These are phyloP conservation scores for Paramecium sonneborni DNA, from an alignment of 73 alveolate species.

Conservation along the genomic window DNA sequence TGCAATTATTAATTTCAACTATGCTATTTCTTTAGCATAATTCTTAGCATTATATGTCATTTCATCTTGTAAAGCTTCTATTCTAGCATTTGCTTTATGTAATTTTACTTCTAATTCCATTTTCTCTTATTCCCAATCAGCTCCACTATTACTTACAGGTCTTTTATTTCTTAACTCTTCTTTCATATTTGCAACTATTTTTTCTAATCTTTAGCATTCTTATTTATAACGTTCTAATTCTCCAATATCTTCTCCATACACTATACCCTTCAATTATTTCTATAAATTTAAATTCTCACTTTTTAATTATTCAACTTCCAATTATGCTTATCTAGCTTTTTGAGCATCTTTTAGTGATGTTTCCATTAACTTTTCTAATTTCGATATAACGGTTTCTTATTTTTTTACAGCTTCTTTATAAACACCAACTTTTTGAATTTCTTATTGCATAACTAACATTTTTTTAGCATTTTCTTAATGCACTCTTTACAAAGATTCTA, in stretches of 20 bases:
- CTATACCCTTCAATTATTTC: constrained; percentile 85
- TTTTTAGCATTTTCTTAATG: constrained; percentile 91
- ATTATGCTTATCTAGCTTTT: constrained; percentile 93
- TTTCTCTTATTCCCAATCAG: constrained; percentile 97
- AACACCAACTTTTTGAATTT: constrained; percentile 88
- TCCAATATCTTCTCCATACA: constrained; percentile 83
- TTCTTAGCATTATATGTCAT: constrained; percentile 90
- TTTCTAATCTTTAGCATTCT: constrained; percentile 91
- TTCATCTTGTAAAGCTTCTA: constrained; percentile 95
- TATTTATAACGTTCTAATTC: constrained; percentile 89
- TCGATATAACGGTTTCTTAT: constrained; percentile 97
- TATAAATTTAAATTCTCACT: constrained; percentile 96
- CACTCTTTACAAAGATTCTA: constrained; percentile 92
- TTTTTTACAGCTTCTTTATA: constrained; percentile 97
- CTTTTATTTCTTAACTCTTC: constrained; percentile 93
- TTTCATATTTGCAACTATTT: constrained; percentile 89
- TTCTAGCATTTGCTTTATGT: constrained; percentile 97
- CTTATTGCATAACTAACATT: constrained; percentile 86
- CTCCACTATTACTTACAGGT: constrained; percentile 94
- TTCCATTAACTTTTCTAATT: constrained; percentile 94
- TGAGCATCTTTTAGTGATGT: constrained; percentile 84
- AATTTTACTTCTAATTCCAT: constrained; percentile 96
- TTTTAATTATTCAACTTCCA: constrained; percentile 96
- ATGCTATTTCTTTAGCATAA: constrained; percentile 96
- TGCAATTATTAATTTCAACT: constrained; percentile 86